A percentile compares a stretch with the other conserved stretches of the same genome.
Conservation (phyloP, 345 rosid genomes). For the Clausena lansium region DNA sequence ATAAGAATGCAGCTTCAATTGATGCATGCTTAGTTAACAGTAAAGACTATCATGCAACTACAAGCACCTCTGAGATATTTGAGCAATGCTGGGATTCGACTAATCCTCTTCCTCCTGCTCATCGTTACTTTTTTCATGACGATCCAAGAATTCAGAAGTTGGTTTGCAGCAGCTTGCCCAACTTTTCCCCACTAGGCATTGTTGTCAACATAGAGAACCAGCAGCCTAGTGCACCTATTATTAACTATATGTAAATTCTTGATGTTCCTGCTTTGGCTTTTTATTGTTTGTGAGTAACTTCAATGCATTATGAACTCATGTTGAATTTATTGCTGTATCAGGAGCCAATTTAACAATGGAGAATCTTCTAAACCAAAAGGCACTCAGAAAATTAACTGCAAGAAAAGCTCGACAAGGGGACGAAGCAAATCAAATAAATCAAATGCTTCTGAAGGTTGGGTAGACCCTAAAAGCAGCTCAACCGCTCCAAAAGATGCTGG, state of each 20-base stretch:
- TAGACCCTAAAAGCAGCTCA: constrained; percentile 48
- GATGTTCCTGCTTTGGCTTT: not conserved
- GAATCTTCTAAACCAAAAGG: constrained; percentile 44
- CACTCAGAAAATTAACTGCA: constrained; percentile 22
- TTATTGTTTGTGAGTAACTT: constrained; percentile 6
- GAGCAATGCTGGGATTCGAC: constrained; percentile 35
- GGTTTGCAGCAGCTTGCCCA: constrained; percentile 59
- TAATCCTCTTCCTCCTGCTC: constrained; percentile 64
- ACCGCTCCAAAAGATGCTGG: constrained; percentile 69
- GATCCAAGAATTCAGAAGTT: constrained; percentile 65
- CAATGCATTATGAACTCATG: not conserved
- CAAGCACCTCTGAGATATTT: constrained; percentile 21
- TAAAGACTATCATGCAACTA: constrained; percentile 8
- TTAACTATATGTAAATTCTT: constrained; percentile 63
- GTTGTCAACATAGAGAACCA: constrained; percentile 29
- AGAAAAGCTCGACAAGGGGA: constrained; percentile 40
- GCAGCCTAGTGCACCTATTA: constrained; percentile 36
- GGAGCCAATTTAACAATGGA: constrained; percentile 70
- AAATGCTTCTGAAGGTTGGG: constrained; percentile 51
- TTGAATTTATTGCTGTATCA: constrained; percentile 27
- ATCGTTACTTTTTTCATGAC: constrained; percentile 67
- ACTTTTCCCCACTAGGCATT: constrained; percentile 60
- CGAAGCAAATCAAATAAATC: constrained; percentile 31
- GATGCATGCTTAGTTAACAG: constrained; percentile 19
- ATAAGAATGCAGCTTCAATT: constrained; percentile 24